These are phyloP conservation scores for Pyrenula aspistea DNA, from an alignment of 495 filamentous ascomycete genomes.

Conservation along the genomic window DNA sequence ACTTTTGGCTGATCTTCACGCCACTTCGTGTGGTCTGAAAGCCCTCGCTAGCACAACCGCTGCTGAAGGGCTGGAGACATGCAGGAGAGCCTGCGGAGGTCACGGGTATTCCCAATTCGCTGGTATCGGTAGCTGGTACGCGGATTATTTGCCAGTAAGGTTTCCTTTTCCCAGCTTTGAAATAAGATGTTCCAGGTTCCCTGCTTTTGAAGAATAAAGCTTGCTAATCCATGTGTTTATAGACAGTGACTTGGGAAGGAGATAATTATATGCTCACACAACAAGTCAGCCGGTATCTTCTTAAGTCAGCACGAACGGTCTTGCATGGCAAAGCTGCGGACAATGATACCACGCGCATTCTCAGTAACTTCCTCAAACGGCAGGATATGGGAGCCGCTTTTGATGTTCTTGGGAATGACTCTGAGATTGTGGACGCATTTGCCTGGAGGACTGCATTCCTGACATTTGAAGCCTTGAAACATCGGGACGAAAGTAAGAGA, in stretches of 20 bases:
- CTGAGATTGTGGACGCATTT: conserved; percentile 53
- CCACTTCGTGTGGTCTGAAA: conserved; percentile 63
- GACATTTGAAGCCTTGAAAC: conserved; percentile 59
- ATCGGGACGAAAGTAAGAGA: conserved; percentile 55
- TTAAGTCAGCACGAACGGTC: conserved; percentile 53
- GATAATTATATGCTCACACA: conserved; percentile 74
- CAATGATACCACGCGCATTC: conserved; percentile 47
- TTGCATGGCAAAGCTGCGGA: conserved; percentile 38
- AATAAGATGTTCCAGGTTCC: too few relatives aligned
- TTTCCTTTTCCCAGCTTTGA: neutral
- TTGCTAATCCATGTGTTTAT: neutral
- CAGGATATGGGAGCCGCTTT: conserved; percentile 56
- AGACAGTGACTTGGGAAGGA: conserved; percentile 49
- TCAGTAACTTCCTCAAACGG: conserved; percentile 44
- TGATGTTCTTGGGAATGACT: conserved; percentile 49
- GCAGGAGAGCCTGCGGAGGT: conserved; percentile 59
- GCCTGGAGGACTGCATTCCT: conserved; percentile 60
- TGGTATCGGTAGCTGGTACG: conserved; percentile 55
- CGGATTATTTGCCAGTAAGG: conserved; percentile 47
- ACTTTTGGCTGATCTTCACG: conserved; percentile 59
- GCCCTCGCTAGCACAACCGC: conserved; percentile 55
- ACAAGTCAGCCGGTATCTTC: conserved; percentile 61
- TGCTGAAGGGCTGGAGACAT: conserved; percentile 57
- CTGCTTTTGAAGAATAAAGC: too few relatives aligned
- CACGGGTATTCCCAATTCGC: conserved; percentile 61